Evolutionary conservation across 176 grass and related monocot species (phyloP).

Genomic region (Triticum aestivum): DNA sequence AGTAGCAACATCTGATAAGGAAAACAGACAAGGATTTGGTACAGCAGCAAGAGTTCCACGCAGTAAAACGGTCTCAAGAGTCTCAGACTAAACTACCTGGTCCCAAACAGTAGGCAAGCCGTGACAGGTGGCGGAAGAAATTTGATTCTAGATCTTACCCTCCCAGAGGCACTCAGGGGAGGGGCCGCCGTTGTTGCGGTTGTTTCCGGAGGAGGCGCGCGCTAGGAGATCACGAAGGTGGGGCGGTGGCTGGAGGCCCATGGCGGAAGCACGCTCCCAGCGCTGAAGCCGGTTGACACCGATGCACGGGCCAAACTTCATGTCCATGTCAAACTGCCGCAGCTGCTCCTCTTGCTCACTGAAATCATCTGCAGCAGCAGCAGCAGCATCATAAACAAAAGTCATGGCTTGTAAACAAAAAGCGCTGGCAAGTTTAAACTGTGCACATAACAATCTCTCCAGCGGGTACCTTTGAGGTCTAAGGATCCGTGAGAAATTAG

Average conservation of each 20-base stretch:
- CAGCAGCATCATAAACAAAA: background rate
- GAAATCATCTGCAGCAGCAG: constrained; percentile 35
- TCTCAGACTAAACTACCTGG: background rate
- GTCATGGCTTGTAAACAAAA: background rate
- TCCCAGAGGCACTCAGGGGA: constrained; percentile 64
- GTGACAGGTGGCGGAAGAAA: background rate
- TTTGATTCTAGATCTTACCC: constrained; percentile 42
- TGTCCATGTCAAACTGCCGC: constrained; percentile 52
- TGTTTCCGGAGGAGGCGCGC: background rate
- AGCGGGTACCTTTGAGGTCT: constrained; percentile 34
- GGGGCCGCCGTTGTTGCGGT: background rate
- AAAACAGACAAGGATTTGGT: background rate
- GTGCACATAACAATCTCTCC: background rate
- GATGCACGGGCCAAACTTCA: constrained; percentile 63
- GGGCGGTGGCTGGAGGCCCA: constrained; percentile 58
- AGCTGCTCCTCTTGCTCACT: constrained; percentile 53
- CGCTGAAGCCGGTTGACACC: constrained; percentile 53
- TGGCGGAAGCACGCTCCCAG: constrained; percentile 63
- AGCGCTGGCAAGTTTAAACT: background rate
- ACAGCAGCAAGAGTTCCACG: background rate
- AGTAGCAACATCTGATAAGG: background rate
- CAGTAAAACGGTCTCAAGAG: background rate
- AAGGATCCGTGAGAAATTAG: constrained; percentile 44
- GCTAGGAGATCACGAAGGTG: constrained; percentile 39
- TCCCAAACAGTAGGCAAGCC: background rate